phyloP scores from a whole-genome alignment of 2,329 filamentous ascomycete genomes.

The Teratosphaeria zuluensis region DNA sequence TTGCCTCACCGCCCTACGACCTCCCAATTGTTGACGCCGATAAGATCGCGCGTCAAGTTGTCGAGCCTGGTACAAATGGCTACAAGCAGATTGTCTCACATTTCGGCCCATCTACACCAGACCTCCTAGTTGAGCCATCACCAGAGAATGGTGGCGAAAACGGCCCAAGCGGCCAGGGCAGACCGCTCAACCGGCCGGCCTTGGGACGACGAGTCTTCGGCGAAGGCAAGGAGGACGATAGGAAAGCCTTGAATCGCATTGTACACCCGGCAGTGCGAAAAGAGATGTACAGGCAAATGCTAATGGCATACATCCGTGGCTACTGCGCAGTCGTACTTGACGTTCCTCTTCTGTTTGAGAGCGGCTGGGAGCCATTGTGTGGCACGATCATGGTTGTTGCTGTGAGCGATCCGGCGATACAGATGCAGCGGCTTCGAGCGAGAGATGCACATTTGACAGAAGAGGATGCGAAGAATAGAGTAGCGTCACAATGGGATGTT shows the following conservation, averaged over 20 bases:
- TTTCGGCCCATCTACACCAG: slow-evolving; percentile 74
- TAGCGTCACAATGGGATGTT: slow-evolving; percentile 79
- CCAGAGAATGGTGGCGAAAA: slow-evolving; percentile 33
- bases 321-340: slow-evolving; percentile 87
- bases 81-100: slow-evolving; percentile 74
- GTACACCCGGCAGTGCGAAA: slow-evolving; percentile 82
- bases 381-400: slow-evolving; percentile 80
- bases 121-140: slow-evolving; percentile 61
- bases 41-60: slow-evolving; percentile 80
- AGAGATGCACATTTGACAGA: slow-evolving; percentile 67
- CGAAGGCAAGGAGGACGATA: slow-evolving; percentile 60
- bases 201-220: slow-evolving; percentile 84
- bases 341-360: slow-evolving; percentile 86
- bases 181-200: slow-evolving; percentile 75
- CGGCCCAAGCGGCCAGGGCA: slow-evolving; percentile 52
- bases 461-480: slow-evolving; percentile 82
- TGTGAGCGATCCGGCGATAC: slow-evolving; percentile 66
- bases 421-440: slow-evolving; percentile 68
- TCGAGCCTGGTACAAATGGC: slow-evolving; percentile 79
- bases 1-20: slow-evolving; percentile 69
- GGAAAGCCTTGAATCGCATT: slow-evolving; percentile 73
- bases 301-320: slow-evolving; percentile 64
- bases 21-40: slow-evolving; percentile 93
- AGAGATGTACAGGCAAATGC: slow-evolving; percentile 68
- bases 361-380: slow-evolving; percentile 73